Base-by-base conservation (phyloP, 441 rosid genomes). In the Adansonia rubrostipa region DNA sequence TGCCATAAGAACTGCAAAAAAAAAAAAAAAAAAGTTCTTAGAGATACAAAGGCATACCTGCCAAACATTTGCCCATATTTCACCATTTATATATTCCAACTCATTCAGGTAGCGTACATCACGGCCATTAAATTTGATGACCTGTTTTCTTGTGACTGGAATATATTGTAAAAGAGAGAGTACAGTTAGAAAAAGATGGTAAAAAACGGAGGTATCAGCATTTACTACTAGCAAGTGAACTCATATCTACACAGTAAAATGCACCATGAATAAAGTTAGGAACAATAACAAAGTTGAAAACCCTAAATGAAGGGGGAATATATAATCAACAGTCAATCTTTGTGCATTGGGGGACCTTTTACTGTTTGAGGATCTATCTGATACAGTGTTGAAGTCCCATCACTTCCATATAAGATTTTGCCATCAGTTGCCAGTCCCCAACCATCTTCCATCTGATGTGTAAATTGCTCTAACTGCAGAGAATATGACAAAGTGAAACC, bases 341-440 rank as follows among this genome's bases (percentile, higher is more conserved):
- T 56, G 53, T 20, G 73, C 19, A 65, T n/a, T n/a, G 75, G 76
- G 78, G 67, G 60, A 94, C 99, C 97, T 97, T 88, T 87, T 44
- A 89, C 80, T 73, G 96, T 91, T 75, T 44, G 83, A 73, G 97
- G 94, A 77, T 92, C 88, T 77, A 97, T 89, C 77, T 82, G 89
- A 80, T 97, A 97, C 71, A 97, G 83, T 19, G 89, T 85, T 74
- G 99, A 95, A 80, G 92, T 87, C 78, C 99, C 99, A 84, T 97
- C 98, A 78, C 91, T 91, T 80, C 99, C 98, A 78, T 91, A 92
- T 80, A 97, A 73, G 75, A 89, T 80, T 77, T 92, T 82, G 44
- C 99, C 99, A 83, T 97, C 97, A 40, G 95, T 92, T 73, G 99
- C 94, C 64, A 95, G 86, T 57, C 98, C 99, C 98, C 99, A 97